A percentile compares a stretch with the other conserved stretches of the same genome.
phyloP scores from a whole-genome alignment of 1,284 basidiomycete species.

The Wallemia hederae region DNA sequence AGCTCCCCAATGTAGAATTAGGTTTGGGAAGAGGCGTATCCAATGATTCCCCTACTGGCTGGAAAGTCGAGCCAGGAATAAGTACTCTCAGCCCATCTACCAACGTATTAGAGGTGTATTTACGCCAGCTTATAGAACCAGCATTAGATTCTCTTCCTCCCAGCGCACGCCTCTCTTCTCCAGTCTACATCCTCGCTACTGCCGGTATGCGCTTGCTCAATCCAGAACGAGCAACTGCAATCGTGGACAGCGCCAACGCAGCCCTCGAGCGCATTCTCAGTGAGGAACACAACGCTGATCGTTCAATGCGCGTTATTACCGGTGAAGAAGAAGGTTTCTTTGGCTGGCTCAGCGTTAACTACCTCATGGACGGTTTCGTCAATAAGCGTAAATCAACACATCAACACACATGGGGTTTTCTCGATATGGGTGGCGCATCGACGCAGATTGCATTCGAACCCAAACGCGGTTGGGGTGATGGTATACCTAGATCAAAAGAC shows the following conservation, averaged over 20 bases:
- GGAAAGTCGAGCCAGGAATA: slow-evolving; percentile 29
- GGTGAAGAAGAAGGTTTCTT: slow-evolving; percentile 95
- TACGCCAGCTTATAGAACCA: slow-evolving; percentile 54
- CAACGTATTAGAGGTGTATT: slow-evolving; percentile 30
- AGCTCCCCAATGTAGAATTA: slow-evolving; percentile 14
- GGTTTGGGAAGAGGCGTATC: slow-evolving; percentile 1
- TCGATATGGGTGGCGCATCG: slow-evolving; percentile 97
- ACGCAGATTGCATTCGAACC: slow-evolving; percentile 86
- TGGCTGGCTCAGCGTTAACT: slow-evolving; percentile 97
- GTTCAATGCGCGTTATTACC: slow-evolving; percentile 53
- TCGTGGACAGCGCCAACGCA: slow-evolving; percentile 45
- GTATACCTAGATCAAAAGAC: slow-evolving; percentile 18
- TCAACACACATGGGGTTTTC: slow-evolving; percentile 69
- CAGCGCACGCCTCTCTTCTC: slow-evolving; percentile 48
- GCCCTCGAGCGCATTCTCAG: slow-evolving; percentile 43
- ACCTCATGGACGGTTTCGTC: slow-evolving; percentile 90
- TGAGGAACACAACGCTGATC: slow-evolving; percentile 32
- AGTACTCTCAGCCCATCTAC: slow-evolving; percentile 42
- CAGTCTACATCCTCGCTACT: slow-evolving; percentile 79
- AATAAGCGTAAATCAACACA: slow-evolving; percentile 18
- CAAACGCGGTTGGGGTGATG: slow-evolving; percentile 31
- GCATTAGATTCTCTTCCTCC: slow-evolving; percentile 60
- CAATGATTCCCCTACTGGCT: background rate
- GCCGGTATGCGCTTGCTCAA: slow-evolving; percentile 84
- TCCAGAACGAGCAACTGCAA: slow-evolving; percentile 32